phyloP scores from a whole-genome alignment of 495 filamentous ascomycete species.

The Paragyromitra xinjiangensis region DNA sequence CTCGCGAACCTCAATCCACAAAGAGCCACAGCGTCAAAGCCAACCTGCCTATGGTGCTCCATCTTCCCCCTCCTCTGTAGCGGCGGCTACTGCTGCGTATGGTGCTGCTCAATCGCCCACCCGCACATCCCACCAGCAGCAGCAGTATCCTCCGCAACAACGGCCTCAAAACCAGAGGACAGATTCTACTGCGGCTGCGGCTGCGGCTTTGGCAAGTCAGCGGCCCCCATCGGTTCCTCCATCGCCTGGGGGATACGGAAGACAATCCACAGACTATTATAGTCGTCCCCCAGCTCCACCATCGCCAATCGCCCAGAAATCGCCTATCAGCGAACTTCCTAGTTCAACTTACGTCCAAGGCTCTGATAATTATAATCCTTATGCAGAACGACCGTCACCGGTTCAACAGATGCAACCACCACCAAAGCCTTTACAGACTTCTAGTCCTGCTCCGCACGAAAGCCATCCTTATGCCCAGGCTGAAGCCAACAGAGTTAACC shows the following conservation, averaged over 20 bases:
- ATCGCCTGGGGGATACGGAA: constrained; percentile 58
- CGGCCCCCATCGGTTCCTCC: constrained; percentile 56
- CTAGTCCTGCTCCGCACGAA: constrained; percentile 32
- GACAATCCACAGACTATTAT: constrained; percentile 52
- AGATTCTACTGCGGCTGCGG: constrained; percentile 54
- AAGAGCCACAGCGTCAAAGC: constrained; percentile 49
- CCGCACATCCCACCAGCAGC: constrained; percentile 40
- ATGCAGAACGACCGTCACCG: constrained; percentile 53
- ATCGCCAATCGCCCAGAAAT: constrained; percentile 60
- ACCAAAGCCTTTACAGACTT: constrained; percentile 50
- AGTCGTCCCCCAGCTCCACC: constrained; percentile 55
- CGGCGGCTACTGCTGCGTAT: constrained; percentile 51
- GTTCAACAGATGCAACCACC: constrained; percentile 57
- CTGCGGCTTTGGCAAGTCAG: constrained; percentile 51
- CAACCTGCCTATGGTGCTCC: constrained; percentile 49
- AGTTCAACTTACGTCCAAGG: constrained; percentile 43
- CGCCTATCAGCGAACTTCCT: constrained; percentile 57
- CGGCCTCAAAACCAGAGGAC: constrained; percentile 46
- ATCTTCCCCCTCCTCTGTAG: constrained; percentile 48
- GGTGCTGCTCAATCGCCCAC: constrained; percentile 52
- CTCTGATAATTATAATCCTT: constrained; percentile 47
- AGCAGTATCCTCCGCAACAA: constrained; percentile 41
- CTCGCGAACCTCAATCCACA: constrained; percentile 42
- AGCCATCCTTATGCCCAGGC: constrained; percentile 26
- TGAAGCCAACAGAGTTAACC: not conserved